These are phyloP conservation scores for Colletotrichum sp. DNA, from an alignment of 2,329 filamentous ascomycete species.

Conservation along the genomic window DNA sequence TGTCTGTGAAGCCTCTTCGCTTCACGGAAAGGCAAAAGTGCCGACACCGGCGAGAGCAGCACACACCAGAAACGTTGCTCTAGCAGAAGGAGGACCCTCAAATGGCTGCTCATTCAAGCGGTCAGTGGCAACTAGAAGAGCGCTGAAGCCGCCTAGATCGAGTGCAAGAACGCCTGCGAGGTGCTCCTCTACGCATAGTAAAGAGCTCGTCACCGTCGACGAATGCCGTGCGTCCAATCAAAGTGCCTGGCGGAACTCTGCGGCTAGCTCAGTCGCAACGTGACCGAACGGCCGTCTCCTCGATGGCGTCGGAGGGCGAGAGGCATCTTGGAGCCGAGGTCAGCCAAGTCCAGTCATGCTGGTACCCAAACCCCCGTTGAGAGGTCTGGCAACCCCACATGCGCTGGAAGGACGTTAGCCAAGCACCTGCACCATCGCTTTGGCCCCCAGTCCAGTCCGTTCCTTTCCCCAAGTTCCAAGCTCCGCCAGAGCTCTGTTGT, in stretches of 20 bases:
- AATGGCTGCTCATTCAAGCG: background rate
- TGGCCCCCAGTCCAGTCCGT: background rate
- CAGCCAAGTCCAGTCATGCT: background rate
- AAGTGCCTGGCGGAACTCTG: background rate
- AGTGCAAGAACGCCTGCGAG: background rate
- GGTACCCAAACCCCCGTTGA: background rate
- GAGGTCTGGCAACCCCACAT: background rate
- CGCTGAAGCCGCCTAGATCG: background rate
- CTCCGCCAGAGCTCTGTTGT: background rate
- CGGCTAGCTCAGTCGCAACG: background rate
- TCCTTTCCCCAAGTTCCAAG: background rate
- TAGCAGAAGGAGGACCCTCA: background rate
- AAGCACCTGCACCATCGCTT: background rate
- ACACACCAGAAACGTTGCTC: background rate
- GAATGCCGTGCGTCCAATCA: background rate
- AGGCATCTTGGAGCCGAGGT: slow-evolving; percentile 3
- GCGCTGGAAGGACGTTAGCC: background rate
- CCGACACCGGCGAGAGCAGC: background rate
- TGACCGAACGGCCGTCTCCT: background rate
- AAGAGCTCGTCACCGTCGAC: background rate
- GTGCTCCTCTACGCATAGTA: background rate
- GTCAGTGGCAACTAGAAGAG: background rate
- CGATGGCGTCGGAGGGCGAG: background rate
- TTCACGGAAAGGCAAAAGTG: background rate
- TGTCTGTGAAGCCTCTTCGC: background rate